A percentile compares a stretch with the other conserved stretches of the same genome.
These are phyloP conservation scores for Magnusiomyces clavatus DNA, from an alignment of 1,139 yeast species.

Conservation along the genomic window DNA sequence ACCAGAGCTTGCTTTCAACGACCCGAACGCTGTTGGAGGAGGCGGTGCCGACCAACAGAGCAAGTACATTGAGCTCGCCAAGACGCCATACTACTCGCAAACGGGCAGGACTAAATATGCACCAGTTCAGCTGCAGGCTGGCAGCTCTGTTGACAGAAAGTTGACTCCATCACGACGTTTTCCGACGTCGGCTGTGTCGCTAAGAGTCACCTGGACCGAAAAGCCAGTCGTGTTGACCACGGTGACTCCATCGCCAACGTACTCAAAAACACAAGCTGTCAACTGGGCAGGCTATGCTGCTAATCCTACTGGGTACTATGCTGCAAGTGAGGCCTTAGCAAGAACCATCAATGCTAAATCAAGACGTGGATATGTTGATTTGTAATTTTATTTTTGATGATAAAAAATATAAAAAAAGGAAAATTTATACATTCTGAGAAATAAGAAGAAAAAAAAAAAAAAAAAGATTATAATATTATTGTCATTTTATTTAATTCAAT, in stretches of 20 bases:
- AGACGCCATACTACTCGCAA: constrained; percentile 62
- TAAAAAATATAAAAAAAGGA: not conserved
- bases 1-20: constrained; percentile 26
- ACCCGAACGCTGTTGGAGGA: constrained; percentile 24
- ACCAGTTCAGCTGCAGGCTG: constrained; percentile 89
- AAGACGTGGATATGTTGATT: constrained; percentile 11
- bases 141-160: constrained; percentile 46
- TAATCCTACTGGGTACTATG: constrained; percentile 23
- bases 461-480: not conserved
- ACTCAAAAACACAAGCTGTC: constrained; percentile 52
- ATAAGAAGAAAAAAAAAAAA: not conserved
- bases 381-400: constrained; percentile 1
- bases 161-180: constrained; percentile 19
- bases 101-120: constrained; percentile 73
- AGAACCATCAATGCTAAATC: constrained; percentile 14
- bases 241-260: constrained; percentile 76
- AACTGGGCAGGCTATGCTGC: constrained; percentile 46
- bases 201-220: constrained; percentile 37
- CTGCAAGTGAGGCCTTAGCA: constrained; percentile 20
- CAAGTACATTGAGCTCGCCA: constrained; percentile 1
- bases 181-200: constrained; percentile 62
- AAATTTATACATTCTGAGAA: not conserved
- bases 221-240: constrained; percentile 47
- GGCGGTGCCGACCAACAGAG: constrained; percentile 29
- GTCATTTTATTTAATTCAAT: not conserved